A percentile compares a stretch with the other conserved stretches of the same genome.
Evolutionary conservation across 73 alveolate genomes (phyloP).

Genomic region (Stentor coeruleus): DNA sequence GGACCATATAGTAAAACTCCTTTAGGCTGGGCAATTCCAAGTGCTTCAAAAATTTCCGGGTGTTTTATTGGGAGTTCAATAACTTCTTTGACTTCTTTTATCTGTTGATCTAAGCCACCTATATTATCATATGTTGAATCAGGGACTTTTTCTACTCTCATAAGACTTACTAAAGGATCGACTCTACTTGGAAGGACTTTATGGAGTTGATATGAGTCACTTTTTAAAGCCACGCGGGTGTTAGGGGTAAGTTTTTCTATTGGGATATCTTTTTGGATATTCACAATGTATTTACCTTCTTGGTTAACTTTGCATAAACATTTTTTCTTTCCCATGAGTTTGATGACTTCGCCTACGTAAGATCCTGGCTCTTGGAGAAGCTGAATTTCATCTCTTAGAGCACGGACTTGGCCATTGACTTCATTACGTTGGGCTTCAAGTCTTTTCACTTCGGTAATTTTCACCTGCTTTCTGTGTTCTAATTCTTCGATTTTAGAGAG

Average conservation of each 20-base stretch:
- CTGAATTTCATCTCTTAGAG: slow-evolving; percentile 87
- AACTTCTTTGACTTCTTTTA: slow-evolving; percentile 94
- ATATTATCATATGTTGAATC: slow-evolving; percentile 99
- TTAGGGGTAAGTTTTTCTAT: slow-evolving; percentile 79
- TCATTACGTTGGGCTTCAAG: slow-evolving; percentile 99
- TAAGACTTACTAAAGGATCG: slow-evolving; percentile 97
- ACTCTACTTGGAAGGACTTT: slow-evolving; percentile 96
- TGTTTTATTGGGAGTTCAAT: slow-evolving; percentile 99
- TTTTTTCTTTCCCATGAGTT: slow-evolving; percentile 88
- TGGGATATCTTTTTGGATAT: slow-evolving; percentile 90
- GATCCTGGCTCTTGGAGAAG: slow-evolving; percentile 93
- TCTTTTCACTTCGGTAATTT: slow-evolving; percentile 79
- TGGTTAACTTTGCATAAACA: slow-evolving; percentile 80
- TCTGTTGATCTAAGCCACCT: slow-evolving; percentile 76
- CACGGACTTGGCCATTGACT: slow-evolving; percentile 78
- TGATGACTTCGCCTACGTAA: slow-evolving; percentile 97
- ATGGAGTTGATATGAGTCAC: slow-evolving; percentile 92
- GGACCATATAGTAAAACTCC: slow-evolving; percentile 94
- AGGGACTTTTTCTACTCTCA: slow-evolving; percentile 99
- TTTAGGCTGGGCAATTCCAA: slow-evolving; percentile 99
- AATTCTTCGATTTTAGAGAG: slow-evolving; percentile 82
- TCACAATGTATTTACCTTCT: slow-evolving; percentile 98
- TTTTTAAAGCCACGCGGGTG: slow-evolving; percentile 86
- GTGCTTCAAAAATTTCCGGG: slow-evolving; percentile 97
- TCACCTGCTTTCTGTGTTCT: slow-evolving; percentile 70